Evolutionary conservation across 2,329 filamentous ascomycete species (phyloP).

Genomic region (Elsinoe perseae): DNA sequence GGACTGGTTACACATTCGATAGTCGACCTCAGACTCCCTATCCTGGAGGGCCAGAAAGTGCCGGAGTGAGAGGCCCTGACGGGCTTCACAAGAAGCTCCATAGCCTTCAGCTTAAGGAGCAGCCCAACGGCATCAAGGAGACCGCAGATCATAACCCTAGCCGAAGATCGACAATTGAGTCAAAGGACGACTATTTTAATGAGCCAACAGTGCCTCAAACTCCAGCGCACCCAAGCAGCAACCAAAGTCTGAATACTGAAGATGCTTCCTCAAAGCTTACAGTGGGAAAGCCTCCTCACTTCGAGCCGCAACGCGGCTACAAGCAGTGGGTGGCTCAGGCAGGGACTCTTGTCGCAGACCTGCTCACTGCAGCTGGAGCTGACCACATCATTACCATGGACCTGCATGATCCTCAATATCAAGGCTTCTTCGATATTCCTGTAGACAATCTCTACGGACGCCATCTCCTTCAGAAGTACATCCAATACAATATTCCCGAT

Average conservation of each 20-base stretch:
- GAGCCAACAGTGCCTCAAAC: constrained; percentile 15
- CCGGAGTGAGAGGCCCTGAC: constrained; percentile 62
- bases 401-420: constrained; percentile 90
- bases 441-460: constrained; percentile 95
- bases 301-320: constrained; percentile 83
- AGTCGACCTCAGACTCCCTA: constrained; percentile 81
- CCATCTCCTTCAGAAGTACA: constrained; percentile 60
- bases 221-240: constrained; percentile 17
- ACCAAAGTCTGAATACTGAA: constrained; percentile 54
- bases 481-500: constrained; percentile 73
- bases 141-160: constrained; percentile 15
- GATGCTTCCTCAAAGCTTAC: constrained; percentile 49
- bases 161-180: constrained; percentile 25
- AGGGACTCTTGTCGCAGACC: constrained; percentile 86
- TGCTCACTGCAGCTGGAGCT: constrained; percentile 88
- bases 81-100: constrained; percentile 64
- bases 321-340: constrained; percentile 98
- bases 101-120: constrained; percentile 56
- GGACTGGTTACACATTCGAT: constrained; percentile 72
- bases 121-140: constrained; percentile 31
- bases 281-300: constrained; percentile 48
- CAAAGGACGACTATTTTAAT: constrained; percentile 23
- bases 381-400: constrained; percentile 99
- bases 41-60: constrained; percentile 60
- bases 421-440: constrained; percentile 97